Conservation (phyloP, 371 early-diverging fungal genomes). For the Rhizopus microsporus region DNA sequence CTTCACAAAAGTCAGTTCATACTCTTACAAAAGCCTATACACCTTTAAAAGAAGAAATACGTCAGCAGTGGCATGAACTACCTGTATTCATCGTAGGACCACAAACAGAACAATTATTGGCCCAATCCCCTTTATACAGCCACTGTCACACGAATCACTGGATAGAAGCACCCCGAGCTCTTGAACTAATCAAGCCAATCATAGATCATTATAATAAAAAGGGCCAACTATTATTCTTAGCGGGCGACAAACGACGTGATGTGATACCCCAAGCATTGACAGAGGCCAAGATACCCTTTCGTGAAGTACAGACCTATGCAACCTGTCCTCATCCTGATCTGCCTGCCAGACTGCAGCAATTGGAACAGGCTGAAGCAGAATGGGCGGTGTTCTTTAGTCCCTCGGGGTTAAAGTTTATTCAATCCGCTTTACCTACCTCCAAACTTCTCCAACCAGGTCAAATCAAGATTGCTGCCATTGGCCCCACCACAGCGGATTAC, state of each 20-base stretch:
- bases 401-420: constrained; percentile 51
- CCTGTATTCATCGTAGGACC: constrained; percentile 54
- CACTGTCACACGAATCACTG: constrained; percentile 7
- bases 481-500: constrained; percentile 54
- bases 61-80: constrained; percentile 21
- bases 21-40: constrained; percentile 22
- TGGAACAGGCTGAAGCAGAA: constrained; percentile 10
- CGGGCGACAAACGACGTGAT: constrained; percentile 61
- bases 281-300: constrained; percentile 24
- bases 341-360: neutral
- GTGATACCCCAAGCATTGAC: constrained; percentile 37
- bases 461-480: constrained; percentile 49
- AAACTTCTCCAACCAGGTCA: constrained; percentile 2
- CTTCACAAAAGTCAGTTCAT: constrained; percentile 45
- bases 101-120: constrained; percentile 42
- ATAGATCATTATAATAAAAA: constrained; percentile 3
- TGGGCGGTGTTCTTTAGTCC: constrained; percentile 67
- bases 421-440: neutral
- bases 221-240: constrained; percentile 44
- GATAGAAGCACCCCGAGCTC: constrained; percentile 44
- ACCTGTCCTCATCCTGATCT: constrained; percentile 41
- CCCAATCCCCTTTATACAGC: constrained; percentile 27
- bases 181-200: constrained; percentile 37
- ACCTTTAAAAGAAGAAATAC: neutral
- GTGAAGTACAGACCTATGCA: constrained; percentile 45